Percentiles rank a stretch among this genome's conserved stretches.
Evolutionary conservation across 495 filamentous ascomycete species (phyloP).

Genomic region (Neurospora cerealis): DNA sequence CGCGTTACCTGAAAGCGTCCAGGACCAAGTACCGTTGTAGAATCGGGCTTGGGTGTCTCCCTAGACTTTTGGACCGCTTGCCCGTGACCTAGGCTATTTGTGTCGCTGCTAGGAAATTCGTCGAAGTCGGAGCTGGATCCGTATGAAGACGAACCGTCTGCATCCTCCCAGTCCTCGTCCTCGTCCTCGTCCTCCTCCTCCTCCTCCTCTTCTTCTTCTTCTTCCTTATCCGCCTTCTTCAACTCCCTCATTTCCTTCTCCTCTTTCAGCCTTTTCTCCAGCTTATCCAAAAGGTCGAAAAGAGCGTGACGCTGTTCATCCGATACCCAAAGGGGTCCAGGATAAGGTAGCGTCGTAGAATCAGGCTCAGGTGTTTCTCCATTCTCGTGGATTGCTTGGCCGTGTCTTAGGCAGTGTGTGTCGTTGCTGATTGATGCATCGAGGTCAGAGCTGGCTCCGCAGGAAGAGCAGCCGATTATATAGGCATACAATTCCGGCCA

Average conservation of each 20-base stretch:
- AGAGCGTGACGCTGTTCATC: not conserved
- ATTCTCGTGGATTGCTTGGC: not conserved
- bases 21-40: too few relatives aligned
- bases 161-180: slow-evolving; percentile 38
- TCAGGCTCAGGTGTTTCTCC: not conserved
- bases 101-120: too few relatives aligned
- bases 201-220: slow-evolving; percentile 48
- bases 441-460: not conserved
- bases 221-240: slow-evolving; percentile 43
- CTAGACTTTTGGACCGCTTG: too few relatives aligned
- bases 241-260: slow-evolving; percentile 43
- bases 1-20: too few relatives aligned
- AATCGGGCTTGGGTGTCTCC: too few relatives aligned
- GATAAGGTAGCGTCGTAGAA: not conserved
- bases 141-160: slow-evolving; percentile 28
- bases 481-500: not conserved
- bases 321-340: not conserved
- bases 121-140: too few relatives aligned
- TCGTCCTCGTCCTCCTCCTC: slow-evolving; percentile 47
- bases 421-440: not conserved
- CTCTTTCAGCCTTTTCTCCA: slow-evolving; percentile 32
- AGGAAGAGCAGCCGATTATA: not conserved
- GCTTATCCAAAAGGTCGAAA: not conserved
- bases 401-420: not conserved
- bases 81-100: too few relatives aligned